Percentiles rank a stretch among this genome's conserved stretches.
phyloP scores from a whole-genome alignment of 768 basidiomycete species.

The Mycena capillaripes region DNA sequence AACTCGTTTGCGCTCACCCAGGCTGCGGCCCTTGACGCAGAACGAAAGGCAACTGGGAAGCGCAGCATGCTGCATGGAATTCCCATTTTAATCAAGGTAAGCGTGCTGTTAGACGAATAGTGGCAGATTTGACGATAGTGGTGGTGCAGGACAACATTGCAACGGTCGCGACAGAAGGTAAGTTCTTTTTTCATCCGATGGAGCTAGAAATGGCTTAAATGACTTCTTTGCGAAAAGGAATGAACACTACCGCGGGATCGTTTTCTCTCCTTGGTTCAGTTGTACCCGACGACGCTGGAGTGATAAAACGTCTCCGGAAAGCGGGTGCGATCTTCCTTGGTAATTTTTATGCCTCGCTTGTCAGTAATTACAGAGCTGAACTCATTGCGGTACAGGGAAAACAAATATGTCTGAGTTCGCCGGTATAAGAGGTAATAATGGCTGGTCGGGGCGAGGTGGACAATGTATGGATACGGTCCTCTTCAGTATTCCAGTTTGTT shows the following conservation, averaged over 20 bases:
- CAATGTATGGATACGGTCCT: conserved; percentile 45
- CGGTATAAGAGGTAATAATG: conserved; percentile 60
- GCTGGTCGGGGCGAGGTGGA: conserved; percentile 71
- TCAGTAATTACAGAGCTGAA: not conserved
- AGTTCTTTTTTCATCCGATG: not conserved
- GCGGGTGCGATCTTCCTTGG: conserved; percentile 63
- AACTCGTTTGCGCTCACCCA: conserved; percentile 66
- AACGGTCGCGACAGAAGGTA: conserved; percentile 59
- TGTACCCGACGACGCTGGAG: conserved; percentile 61
- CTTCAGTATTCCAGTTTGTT: not conserved
- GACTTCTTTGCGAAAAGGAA: conserved; percentile 42
- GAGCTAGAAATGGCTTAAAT: not conserved
- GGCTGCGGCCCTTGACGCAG: conserved; percentile 65
- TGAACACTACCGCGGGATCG: conserved; percentile 63
- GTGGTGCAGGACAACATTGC: conserved; percentile 59
- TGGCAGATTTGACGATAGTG: not conserved
- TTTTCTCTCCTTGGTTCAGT: conserved; percentile 57
- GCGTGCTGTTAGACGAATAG: not conserved
- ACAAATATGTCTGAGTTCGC: conserved; percentile 69
- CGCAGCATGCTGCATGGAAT: conserved; percentile 68
- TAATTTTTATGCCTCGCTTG: conserved; percentile 27
- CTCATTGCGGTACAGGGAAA: conserved; percentile 54
- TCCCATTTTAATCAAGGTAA: conserved; percentile 63
- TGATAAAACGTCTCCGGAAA: conserved; percentile 56
- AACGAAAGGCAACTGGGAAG: conserved; percentile 55